Evolutionary conservation across 2,329 filamentous ascomycete genomes (phyloP).

Genomic region (Aspergillus spinulosporus): DNA sequence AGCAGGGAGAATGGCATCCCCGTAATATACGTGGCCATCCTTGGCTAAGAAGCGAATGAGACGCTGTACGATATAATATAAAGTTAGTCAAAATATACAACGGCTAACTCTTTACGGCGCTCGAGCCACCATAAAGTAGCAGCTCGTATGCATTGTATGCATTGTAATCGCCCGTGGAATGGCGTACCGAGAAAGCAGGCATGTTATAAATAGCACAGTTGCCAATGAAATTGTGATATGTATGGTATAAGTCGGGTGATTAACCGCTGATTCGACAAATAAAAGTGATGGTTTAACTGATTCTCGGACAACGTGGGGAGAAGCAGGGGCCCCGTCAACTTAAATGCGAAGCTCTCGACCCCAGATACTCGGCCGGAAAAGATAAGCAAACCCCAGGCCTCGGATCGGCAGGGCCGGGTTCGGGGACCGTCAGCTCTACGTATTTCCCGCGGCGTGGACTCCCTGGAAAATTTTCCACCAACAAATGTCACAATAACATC

Average conservation of each 20-base stretch:
- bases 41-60: conserved; percentile 72
- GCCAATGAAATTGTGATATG: not conserved
- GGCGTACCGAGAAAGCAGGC: conserved; percentile 51
- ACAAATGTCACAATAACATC: conserved; percentile 6
- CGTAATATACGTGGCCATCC: conserved; percentile 70
- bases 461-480: conserved; percentile 4
- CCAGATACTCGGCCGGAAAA: conserved; percentile 32
- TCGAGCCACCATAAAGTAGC: not conserved
- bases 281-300: no score
- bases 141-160: no score
- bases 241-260: no score
- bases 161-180: not conserved
- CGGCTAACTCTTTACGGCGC: not conserved
- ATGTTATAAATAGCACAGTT: conserved; percentile 27
- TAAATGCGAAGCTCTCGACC: conserved; percentile 3
- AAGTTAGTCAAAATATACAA: no score
- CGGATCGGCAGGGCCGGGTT: conserved; percentile 2
- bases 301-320: not conserved
- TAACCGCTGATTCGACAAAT: no score
- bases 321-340: not conserved
- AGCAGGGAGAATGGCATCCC: conserved; percentile 68
- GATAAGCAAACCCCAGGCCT: conserved; percentile 10
- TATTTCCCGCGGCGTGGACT: conserved; percentile 1
- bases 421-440: not conserved
- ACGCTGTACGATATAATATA: conserved; percentile 49